Evolutionary conservation across 805 yeast genomes (phyloP).

Genomic region (Danielia oregonensis): DNA sequence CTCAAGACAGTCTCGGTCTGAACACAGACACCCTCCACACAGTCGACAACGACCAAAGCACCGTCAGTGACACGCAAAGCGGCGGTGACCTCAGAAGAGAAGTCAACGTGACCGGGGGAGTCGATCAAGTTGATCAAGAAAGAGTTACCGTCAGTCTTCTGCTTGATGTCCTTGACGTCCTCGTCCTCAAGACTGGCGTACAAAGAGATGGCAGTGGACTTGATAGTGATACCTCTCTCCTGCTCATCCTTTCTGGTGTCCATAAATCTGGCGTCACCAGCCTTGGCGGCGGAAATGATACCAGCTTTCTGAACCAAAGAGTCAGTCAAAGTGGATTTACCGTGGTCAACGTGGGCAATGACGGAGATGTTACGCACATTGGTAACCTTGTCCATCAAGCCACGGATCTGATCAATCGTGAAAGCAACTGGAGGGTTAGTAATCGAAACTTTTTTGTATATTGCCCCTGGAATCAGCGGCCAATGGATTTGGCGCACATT

Average conservation of each 20-base stretch:
- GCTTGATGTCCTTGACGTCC: slow-evolving; percentile 85
- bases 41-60: slow-evolving; percentile 98
- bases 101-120: slow-evolving; percentile 99
- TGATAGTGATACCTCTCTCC: slow-evolving; percentile 99
- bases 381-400: slow-evolving; percentile 98
- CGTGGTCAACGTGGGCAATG: slow-evolving; percentile 99
- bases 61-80: slow-evolving; percentile 99
- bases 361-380: slow-evolving; percentile 99
- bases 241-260: slow-evolving; percentile 99
- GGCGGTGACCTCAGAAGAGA: slow-evolving; percentile 99
- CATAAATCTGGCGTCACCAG: slow-evolving; percentile 99
- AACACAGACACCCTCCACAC: slow-evolving; percentile 99
- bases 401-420: slow-evolving; percentile 85
- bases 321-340: slow-evolving; percentile 98
- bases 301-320: slow-evolving; percentile 99
- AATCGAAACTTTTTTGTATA: too few relatives aligned
- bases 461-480: not conserved
- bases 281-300: slow-evolving; percentile 99
- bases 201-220: slow-evolving; percentile 97
- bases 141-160: slow-evolving; percentile 87
- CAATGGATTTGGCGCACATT: not conserved
- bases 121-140: slow-evolving; percentile 98
- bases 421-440: slow-evolving; percentile 44
- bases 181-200: slow-evolving; percentile 84
- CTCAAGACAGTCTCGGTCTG: slow-evolving; percentile 99